These are phyloP conservation scores for Panicum virgatum DNA, from an alignment of 202 grass and related monocot species.

Conservation along the genomic window DNA sequence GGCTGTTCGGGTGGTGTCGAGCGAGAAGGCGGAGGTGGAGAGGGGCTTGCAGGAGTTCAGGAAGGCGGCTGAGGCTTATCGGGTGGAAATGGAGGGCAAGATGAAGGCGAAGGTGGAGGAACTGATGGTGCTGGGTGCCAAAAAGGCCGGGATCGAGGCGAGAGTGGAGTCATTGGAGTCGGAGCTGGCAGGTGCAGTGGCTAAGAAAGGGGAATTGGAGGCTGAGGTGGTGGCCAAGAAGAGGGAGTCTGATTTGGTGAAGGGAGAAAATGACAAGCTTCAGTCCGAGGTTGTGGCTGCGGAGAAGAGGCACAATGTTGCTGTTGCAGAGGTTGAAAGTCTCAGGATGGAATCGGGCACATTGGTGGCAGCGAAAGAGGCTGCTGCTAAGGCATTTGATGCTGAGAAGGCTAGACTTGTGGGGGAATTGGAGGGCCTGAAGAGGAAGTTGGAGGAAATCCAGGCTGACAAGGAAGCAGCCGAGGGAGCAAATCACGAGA, in stretches of 20 bases:
- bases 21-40: slow-evolving; percentile 41
- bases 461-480: slow-evolving; percentile 47
- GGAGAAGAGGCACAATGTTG: slow-evolving; percentile 12
- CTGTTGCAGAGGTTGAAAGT: slow-evolving; percentile 37
- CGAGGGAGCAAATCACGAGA: neutral
- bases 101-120: slow-evolving; percentile 33
- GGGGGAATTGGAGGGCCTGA: slow-evolving; percentile 29
- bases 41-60: slow-evolving; percentile 35
- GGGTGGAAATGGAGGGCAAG: slow-evolving; percentile 27
- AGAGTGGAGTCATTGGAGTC: slow-evolving; percentile 25
- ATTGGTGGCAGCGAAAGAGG: slow-evolving; percentile 45
- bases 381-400: slow-evolving; percentile 28
- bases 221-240: slow-evolving; percentile 34
- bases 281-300: slow-evolving; percentile 22
- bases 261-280: slow-evolving; percentile 34
- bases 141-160: slow-evolving; percentile 37
- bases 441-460: slow-evolving; percentile 33
- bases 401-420: slow-evolving; percentile 37
- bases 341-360: slow-evolving; percentile 33
- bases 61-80: neutral
- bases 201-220: slow-evolving; percentile 36
- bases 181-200: slow-evolving; percentile 20
- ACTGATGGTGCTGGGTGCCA: slow-evolving; percentile 31
- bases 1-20: neutral
- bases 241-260: slow-evolving; percentile 39